Evolutionary conservation across 176 grass and related monocot species (phyloP), one percentile per base, ranked within the genome.

Genomic region (Poa annua): DNA sequence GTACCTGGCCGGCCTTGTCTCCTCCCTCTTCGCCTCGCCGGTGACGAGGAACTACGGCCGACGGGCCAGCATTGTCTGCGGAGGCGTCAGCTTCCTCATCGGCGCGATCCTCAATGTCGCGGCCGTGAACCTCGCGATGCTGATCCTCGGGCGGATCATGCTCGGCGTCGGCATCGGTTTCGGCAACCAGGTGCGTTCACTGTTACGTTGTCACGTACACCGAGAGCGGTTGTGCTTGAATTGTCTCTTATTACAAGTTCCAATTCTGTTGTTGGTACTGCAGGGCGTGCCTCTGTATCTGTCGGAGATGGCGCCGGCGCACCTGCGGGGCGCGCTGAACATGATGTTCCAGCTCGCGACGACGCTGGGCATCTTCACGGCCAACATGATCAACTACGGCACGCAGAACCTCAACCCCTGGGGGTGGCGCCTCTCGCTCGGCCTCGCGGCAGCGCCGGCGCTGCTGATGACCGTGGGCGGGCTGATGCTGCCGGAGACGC

Each of bases 301-400:
- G 45, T 97, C 94, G 5, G 94, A 97, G 82, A 94, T 98, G 95
- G 95, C 92, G 13, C 92, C 95, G 44, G 90, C 96, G 2, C 96
- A 95, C 88, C 85, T 98, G 60, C 86, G 96, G 11, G 96, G 96
- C 2, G 96, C 50, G 7, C 90, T 98, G 74, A 98, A 98, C 87
- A 98, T 98, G 92, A 90, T 98, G 96, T 98, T 98, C 90, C 96
- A 98, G 84, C 88, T 98, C 5, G 96, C 96, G 11, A 98, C 92
- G 59, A 98, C 96, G 62, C 88, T 95, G 10, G 92, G 96, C 82
- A 98, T 98, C 77, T 86, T 98, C 88, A 88, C 86, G 35, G 96
- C 96, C 39, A 98, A 98, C 92, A 88, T 95, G 92, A 83, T 98
- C 89, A 98, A 98, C 85, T 98, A 95, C 67, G 96, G 96, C 10